Evolutionary conservation across 2,329 filamentous ascomycete genomes (phyloP), one percentile per base, ranked within the genome.

Genomic region (Orbilia quercus): DNA sequence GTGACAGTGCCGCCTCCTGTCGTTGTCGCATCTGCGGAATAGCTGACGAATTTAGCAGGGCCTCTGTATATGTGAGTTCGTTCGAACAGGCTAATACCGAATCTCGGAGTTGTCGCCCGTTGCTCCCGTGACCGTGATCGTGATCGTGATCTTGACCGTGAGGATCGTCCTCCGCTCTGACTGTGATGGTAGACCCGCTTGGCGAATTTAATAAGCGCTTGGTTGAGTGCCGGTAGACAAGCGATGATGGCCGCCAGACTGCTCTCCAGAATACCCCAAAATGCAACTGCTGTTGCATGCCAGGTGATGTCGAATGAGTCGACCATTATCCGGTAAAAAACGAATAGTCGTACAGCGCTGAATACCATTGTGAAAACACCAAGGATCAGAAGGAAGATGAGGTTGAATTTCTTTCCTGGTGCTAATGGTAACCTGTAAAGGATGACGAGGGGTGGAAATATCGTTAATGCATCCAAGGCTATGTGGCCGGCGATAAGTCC

Each of bases 151-250:
- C n/a, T n/a, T n/a, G n/a, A n/a, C n/a, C n/a, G 45, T 4, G 55
- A 48, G 1, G 40, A 48, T 5, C 50, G 16, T 9, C 22, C 40
- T 1, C 54, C 53, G 9, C n/a, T 44, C 2, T 42, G 28, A n/a
- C 64, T 60, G 40, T 54, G 34, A n/a, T 22, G 31, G 48, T 58
- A 55, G 1, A 65, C 34, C n/a, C 22, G 40, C 34, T 50, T 64
- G 14, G 22, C 36, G 7, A 59, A 34, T 22, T 50, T 55, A 0
- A 54, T 54, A 31, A 65, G 59, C 6, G 53, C 47, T n/a, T 74
- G 70, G 50, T 74, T 74, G n/a, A 74, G 45, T 23, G 70, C 70
- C 1, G 70, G 70, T 12, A 74, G 62, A 16, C 70, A 74, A 7
- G 70, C 42, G 25, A 74, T 67, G 9, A 59, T 67, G 4, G 59